Evolutionary conservation across 2,329 filamentous ascomycete genomes (phyloP).

Genomic region (Exophiala bonariae): DNA sequence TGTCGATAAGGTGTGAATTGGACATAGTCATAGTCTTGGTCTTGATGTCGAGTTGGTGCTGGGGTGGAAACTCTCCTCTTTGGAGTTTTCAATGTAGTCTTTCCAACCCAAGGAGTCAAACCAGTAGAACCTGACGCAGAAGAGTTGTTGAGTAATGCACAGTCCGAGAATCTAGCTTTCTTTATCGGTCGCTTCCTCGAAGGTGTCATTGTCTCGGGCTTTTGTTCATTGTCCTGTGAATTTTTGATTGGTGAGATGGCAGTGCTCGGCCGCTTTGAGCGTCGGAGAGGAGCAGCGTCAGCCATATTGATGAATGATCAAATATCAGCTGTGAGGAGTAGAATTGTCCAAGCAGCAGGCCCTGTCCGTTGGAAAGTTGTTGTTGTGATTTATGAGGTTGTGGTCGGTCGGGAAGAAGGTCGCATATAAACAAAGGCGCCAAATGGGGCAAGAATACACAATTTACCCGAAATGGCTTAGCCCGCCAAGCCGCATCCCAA

Average conservation of each 20-base stretch:
- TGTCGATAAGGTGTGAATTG: constrained; percentile 48
- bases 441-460: constrained; percentile 13
- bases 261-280: constrained; percentile 21
- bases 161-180: constrained; percentile 48
- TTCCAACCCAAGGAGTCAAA: constrained; percentile 45
- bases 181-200: constrained; percentile 34
- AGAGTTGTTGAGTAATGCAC: constrained; percentile 30
- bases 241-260: constrained; percentile 25
- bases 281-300: constrained; percentile 15
- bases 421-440: constrained; percentile 19
- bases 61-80: constrained; percentile 25
- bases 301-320: constrained; percentile 6
- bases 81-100: constrained; percentile 37
- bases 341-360: not conserved
- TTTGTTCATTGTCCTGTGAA: not conserved
- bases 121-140: constrained; percentile 36
- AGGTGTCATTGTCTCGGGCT: constrained; percentile 20
- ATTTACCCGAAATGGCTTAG: constrained; percentile 15
- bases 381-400: constrained; percentile 1
- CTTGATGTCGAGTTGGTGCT: constrained; percentile 31
- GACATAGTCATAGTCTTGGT: constrained; percentile 33
- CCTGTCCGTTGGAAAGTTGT: not conserved
- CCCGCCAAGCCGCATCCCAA: not conserved
- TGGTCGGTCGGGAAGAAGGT: constrained; percentile 17
- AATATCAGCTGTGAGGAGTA: not conserved